Evolutionary conservation across 441 rosid species (phyloP).

Genomic region (Omphalea diandra): DNA sequence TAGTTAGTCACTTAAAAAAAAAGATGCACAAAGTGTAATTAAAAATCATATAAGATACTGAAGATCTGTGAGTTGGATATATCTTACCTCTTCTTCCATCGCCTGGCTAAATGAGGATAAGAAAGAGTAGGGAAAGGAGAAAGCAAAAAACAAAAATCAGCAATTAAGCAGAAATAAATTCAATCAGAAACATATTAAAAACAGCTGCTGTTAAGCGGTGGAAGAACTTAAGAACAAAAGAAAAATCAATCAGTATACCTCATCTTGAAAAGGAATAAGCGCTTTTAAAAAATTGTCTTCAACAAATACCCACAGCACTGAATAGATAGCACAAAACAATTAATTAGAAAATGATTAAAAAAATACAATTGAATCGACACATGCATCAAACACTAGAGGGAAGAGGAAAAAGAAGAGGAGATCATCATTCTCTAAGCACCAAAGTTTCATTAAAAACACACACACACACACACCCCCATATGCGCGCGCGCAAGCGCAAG

Average conservation of each 20-base stretch:
- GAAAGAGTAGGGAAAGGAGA: not conserved
- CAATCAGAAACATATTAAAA: not conserved
- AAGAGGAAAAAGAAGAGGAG: no score
- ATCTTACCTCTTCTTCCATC: constrained; percentile 73
- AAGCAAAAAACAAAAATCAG: not conserved
- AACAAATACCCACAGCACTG: not conserved
- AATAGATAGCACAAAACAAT: not conserved
- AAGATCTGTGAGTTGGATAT: not conserved
- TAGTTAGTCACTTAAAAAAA: not conserved
- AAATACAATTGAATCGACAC: not conserved
- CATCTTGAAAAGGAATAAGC: constrained; percentile 1
- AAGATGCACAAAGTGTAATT: not conserved
- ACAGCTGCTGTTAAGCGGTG: not conserved
- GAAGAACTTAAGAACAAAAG: not conserved
- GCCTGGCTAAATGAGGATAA: constrained; percentile 43
- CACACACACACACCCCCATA: no score
- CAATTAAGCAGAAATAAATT: not conserved
- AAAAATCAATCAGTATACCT: constrained; percentile 6
- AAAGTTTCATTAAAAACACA: not conserved
- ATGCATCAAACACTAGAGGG: no score
- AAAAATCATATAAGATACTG: not conserved
- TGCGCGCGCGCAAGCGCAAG: no score
- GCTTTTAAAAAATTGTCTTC: not conserved
- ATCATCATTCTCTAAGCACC: not conserved
- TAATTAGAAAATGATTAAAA: not conserved